These are phyloP conservation scores for Paramecium primaurelia DNA, from an alignment of 73 alveolate species.

Conservation along the genomic window DNA sequence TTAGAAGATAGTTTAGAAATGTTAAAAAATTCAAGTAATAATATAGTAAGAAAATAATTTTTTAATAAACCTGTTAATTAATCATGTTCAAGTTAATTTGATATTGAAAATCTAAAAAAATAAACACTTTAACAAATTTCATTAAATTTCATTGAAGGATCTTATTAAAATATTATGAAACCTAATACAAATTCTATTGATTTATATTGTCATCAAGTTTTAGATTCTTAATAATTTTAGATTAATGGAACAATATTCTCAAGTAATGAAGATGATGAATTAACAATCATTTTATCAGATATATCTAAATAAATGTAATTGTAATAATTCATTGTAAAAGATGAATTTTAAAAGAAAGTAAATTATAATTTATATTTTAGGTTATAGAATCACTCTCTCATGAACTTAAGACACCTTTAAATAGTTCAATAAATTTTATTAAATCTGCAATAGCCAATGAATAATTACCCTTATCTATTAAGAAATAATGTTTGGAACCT, in stretches of 20 bases:
- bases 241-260: neutral
- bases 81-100: neutral
- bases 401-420: constrained; percentile 9
- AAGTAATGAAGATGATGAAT: neutral
- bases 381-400: constrained; percentile 1
- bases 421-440: neutral
- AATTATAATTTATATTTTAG: neutral
- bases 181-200: neutral
- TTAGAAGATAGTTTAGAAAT: neutral
- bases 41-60: neutral
- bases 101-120: neutral
- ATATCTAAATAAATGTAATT: neutral
- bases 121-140: neutral
- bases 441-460: neutral
- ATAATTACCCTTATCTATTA: neutral
- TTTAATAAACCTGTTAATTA: neutral
- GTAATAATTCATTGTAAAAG: neutral
- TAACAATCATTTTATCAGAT: neutral
- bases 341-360: neutral
- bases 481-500: neutral
- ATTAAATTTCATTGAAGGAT: neutral
- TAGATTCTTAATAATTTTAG: neutral
- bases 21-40: neutral
- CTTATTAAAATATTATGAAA: neutral
- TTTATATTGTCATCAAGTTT: neutral